Evolutionary conservation across 768 basidiomycete genomes (phyloP).

Genomic region (Thelephora ganbajun): DNA sequence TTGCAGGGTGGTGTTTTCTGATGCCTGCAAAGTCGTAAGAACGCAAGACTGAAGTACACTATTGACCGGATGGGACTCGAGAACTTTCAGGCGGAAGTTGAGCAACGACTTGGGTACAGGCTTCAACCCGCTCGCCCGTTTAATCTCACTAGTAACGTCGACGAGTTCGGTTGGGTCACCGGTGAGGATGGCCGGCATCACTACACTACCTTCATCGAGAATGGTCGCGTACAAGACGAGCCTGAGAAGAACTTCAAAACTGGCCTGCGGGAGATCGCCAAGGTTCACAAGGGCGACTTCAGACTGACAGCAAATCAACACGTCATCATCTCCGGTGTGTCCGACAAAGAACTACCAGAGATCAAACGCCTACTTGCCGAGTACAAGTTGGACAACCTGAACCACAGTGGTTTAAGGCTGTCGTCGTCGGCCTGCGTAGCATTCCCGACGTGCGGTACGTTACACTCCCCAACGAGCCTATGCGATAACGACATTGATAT

Average conservation of each 20-base stretch:
- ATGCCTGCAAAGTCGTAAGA: slow-evolving; percentile 23
- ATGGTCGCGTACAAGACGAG: slow-evolving; percentile 94
- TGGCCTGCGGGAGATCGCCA: slow-evolving; percentile 84
- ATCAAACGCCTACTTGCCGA: slow-evolving; percentile 71
- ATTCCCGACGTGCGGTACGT: slow-evolving; percentile 81
- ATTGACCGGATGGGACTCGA: slow-evolving; percentile 90
- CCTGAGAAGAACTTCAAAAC: slow-evolving; percentile 85
- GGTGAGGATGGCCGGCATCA: slow-evolving; percentile 84
- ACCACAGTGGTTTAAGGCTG: slow-evolving; percentile 64
- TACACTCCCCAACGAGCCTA: not conserved
- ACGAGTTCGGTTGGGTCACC: slow-evolving; percentile 88
- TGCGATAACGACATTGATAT: not conserved
- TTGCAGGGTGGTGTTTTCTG: not conserved
- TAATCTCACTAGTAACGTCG: slow-evolving; percentile 78
- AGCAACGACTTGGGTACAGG: slow-evolving; percentile 70
- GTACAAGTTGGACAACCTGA: slow-evolving; percentile 84
- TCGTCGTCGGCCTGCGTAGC: slow-evolving; percentile 94
- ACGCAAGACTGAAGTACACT: slow-evolving; percentile 91
- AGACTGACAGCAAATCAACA: slow-evolving; percentile 94
- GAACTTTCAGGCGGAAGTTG: slow-evolving; percentile 79
- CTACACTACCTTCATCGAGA: slow-evolving; percentile 92
- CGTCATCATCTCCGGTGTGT: slow-evolving; percentile 73
- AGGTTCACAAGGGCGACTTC: slow-evolving; percentile 89
- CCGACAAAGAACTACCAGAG: slow-evolving; percentile 50
- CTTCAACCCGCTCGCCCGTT: slow-evolving; percentile 64